A percentile compares a stretch with the other conserved stretches of the same genome.
These are phyloP conservation scores for Dispira simplex DNA, from an alignment of 192 early-diverging fungal genomes.

Conservation along the genomic window DNA sequence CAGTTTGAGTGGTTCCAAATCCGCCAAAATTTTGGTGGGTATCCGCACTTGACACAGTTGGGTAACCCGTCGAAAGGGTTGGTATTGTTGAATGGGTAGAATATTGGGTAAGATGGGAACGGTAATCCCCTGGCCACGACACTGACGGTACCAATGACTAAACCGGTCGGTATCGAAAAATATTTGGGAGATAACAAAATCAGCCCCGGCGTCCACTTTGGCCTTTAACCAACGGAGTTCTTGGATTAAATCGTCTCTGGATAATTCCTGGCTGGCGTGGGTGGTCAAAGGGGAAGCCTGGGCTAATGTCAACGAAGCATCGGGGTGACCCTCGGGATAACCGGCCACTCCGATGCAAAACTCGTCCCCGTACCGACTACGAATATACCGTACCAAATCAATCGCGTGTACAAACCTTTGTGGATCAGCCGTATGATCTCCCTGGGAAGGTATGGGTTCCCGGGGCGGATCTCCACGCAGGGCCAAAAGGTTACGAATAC, in stretches of 20 bases:
- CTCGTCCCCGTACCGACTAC: slow-evolving; percentile 70
- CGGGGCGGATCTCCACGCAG: slow-evolving; percentile 88
- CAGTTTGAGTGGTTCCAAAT: slow-evolving; percentile 81
- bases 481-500: slow-evolving; percentile 89
- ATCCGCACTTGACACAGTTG: slow-evolving; percentile 72
- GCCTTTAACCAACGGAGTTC: slow-evolving; percentile 68
- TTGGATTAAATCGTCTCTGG: slow-evolving; percentile 8
- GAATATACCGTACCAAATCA: slow-evolving; percentile 86
- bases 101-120: slow-evolving; percentile 82
- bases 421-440: neutral
- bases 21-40: slow-evolving; percentile 50
- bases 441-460: slow-evolving; percentile 27
- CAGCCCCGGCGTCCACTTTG: slow-evolving; percentile 86
- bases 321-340: slow-evolving; percentile 63
- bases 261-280: neutral
- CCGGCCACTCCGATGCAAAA: slow-evolving; percentile 98
- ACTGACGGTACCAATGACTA: slow-evolving; percentile 57
- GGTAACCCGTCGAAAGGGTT: slow-evolving; percentile 77
- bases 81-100: slow-evolving; percentile 89
- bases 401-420: slow-evolving; percentile 63
- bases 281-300: neutral
- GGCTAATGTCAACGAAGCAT: slow-evolving; percentile 21
- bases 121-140: slow-evolving; percentile 53
- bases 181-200: slow-evolving; percentile 90
- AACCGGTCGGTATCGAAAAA: slow-evolving; percentile 79